Evolutionary conservation across 1,284 basidiomycete genomes (phyloP), one percentile per base, ranked within the genome.

Genomic region (Mycena sp.): DNA sequence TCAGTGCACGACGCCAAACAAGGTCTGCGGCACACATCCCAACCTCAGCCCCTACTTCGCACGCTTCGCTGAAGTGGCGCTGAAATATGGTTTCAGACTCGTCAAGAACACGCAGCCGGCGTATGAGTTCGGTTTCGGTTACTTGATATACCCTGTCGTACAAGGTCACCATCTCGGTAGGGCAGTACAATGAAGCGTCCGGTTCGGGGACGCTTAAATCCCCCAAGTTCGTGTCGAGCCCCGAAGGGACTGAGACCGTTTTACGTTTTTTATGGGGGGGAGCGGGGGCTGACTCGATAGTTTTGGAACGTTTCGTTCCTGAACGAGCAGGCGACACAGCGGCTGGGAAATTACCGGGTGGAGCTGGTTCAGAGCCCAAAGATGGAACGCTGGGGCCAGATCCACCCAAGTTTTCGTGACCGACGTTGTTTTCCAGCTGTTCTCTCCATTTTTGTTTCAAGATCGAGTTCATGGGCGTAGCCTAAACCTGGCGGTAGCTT

Each of bases 11-110:
- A 65, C 85, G 81, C 89, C 88, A 92, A 56, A 88, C 77, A 40
- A 90, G 75, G 69, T 91, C 88, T 45, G 85, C 81, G 51, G 87
- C 89, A 67, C 86, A 91, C 28, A 81, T 67, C 7, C 90, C 90
- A 41, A 92, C 71, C 69, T 89, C 84, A 25, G 73, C 69, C 35
- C 84, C 72, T 21, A 81, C 80, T 63, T 77, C 73, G 30, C 78
- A 78, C 14, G 87, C 84, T 44, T 80, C 77, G 48, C 72, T 77
- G 70, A 85, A 84, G 44, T 84, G 72, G 29, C 75, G 77, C 50
- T 69, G 73, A 56, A 80, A 80, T 46, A 80, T 65, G 5, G 69
- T 58, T 59, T 80, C 80, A 38, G 73, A 71, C 5, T 76, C 75
- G 70, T 85, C 81, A 19, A 63, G 41, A 7, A 48, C 46, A 14